Percentiles rank a stretch among this genome's conserved stretches.
Conservation (phyloP, 106 monocot genomes). For the Ottelia alismoides region DNA sequence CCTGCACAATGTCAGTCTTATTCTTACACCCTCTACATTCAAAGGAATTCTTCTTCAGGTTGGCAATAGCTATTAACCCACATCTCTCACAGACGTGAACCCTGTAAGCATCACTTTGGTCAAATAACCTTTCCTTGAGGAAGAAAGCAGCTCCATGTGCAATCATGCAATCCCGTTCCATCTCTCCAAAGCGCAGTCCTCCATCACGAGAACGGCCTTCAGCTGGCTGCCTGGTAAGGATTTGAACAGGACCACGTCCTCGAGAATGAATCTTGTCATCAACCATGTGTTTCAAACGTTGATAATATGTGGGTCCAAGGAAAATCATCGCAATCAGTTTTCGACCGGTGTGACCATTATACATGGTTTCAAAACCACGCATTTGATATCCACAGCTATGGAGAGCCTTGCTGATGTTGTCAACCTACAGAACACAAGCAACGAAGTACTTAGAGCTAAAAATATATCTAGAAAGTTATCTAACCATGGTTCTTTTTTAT, state of each 20-base stretch:
- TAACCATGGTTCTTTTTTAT: no score
- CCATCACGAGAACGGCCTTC: slow-evolving; percentile 96
- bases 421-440: slow-evolving; percentile 42
- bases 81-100: slow-evolving; percentile 98
- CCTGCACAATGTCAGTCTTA: slow-evolving; percentile 97
- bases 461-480: no score
- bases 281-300: slow-evolving; percentile 98
- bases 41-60: slow-evolving; percentile 91
- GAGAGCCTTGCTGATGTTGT: slow-evolving; percentile 96
- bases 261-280: slow-evolving; percentile 98
- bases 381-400: slow-evolving; percentile 98
- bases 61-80: slow-evolving; percentile 86
- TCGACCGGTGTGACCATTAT: slow-evolving; percentile 81
- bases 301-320: slow-evolving; percentile 99
- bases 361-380: slow-evolving; percentile 84
- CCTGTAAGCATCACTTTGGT: slow-evolving; percentile 95
- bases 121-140: slow-evolving; percentile 86
- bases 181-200: slow-evolving; percentile 94
- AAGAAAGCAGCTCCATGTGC: slow-evolving; percentile 96
- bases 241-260: slow-evolving; percentile 96
- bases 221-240: slow-evolving; percentile 92
- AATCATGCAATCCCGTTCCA: slow-evolving; percentile 99
- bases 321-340: slow-evolving; percentile 95
- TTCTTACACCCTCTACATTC: slow-evolving; percentile 98
- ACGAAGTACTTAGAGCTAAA: not conserved